Conservation (phyloP, 2,329 filamentous ascomycete genomes). For the Exophiala alcalophila region DNA sequence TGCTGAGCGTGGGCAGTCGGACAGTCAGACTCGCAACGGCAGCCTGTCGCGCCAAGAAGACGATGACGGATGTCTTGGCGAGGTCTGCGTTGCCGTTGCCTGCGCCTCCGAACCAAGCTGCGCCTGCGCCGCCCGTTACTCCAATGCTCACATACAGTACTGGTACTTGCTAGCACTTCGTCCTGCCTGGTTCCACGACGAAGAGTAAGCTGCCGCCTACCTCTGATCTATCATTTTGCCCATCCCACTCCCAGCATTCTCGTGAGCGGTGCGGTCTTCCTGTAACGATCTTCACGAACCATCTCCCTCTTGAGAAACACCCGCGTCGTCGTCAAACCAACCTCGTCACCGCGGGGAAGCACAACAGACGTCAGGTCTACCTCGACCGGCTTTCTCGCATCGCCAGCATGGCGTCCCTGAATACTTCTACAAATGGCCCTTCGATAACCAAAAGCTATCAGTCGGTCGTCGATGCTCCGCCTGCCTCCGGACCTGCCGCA, state of each 20-base stretch:
- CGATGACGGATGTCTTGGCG: constrained; percentile 2
- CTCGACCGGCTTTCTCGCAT: constrained; percentile 6
- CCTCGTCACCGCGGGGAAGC: constrained; percentile 2
- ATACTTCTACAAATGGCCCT: constrained; percentile 73
- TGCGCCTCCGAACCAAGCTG: no score
- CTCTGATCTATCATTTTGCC: constrained; percentile 1
- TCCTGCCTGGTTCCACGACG: no score
- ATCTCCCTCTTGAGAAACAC: no score
- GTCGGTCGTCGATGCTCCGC: constrained; percentile 61
- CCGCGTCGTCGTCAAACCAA: no score
- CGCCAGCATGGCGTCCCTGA: constrained; percentile 69
- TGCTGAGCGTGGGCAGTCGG: no score
- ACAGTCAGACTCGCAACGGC: no score
- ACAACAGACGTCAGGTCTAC: constrained; percentile 7
- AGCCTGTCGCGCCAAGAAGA: no score
- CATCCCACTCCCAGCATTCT: no score
- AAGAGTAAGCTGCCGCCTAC: constrained; percentile 15
- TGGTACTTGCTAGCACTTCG: no score
- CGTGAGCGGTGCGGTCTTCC: no score
- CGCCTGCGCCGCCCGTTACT: neutral
- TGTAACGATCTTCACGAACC: no score
- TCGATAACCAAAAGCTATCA: constrained; percentile 77
- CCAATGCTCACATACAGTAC: no score
- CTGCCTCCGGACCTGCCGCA: constrained; percentile 55
- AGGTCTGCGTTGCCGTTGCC: constrained; percentile 1